Conservation (phyloP, 331 rosid genomes). For the Telfairia occidentalis region DNA sequence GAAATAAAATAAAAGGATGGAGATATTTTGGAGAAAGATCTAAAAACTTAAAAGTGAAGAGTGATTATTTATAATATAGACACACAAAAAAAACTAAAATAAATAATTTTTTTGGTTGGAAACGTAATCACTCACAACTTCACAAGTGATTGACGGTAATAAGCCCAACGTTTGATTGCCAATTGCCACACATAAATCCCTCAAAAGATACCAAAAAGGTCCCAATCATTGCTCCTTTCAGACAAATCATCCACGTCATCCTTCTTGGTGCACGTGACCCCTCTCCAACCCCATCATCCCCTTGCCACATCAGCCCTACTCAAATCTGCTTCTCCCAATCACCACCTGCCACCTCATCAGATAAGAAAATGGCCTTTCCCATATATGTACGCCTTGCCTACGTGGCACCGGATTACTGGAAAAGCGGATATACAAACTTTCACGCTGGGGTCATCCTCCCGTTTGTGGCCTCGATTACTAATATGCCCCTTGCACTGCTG, state of each 20-base stretch:
- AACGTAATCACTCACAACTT: no score
- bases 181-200: conserved; percentile 37
- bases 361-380: conserved; percentile 37
- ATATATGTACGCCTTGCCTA: no score
- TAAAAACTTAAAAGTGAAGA: conserved; percentile 3
- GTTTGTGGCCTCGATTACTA: neutral
- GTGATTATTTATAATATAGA: neutral
- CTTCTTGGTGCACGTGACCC: conserved; percentile 64
- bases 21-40: neutral
- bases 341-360: conserved; percentile 34
- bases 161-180: conserved; percentile 49
- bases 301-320: conserved; percentile 30
- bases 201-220: conserved; percentile 51
- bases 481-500: neutral
- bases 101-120: neutral
- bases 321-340: conserved; percentile 41
- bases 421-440: neutral
- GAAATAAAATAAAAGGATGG: neutral
- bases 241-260: conserved; percentile 34
- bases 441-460: neutral
- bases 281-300: conserved; percentile 12
- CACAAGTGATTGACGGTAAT: conserved; percentile 41
- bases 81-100: neutral
- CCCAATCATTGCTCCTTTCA: conserved; percentile 39
- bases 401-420: neutral